Evolutionary conservation across 1,139 yeast genomes (phyloP), one percentile per base, ranked within the genome.

Genomic region (Yamadazyma aaseri): DNA sequence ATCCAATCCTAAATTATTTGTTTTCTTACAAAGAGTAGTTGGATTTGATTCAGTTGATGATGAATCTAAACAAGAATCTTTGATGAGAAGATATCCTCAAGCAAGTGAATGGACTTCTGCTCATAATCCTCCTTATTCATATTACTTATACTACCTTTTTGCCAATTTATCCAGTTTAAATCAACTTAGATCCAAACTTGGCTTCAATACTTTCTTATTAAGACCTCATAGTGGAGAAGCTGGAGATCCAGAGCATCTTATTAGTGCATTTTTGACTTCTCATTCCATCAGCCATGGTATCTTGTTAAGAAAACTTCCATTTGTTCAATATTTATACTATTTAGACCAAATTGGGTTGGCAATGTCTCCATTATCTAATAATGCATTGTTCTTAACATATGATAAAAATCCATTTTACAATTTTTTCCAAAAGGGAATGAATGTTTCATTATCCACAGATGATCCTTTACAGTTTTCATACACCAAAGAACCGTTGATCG

Each of bases 211-310:
- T 0, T 82, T 94, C 60, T 95, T 87, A 13, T 68, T 94, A 49
- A 77, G 98, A 51, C 99, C 99, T 2, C 99, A 94, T 58, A 86
- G 96, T 50, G 99, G 99, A 45, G 99, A 94, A 61, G 99, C 98
- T 5, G 99, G 99, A 35, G 97, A 94, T 52, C 97, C 98, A 1
- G 97, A 90, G 51, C 98, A 94, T 63, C 72, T 94, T 55, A 87
- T 90, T 28, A 76, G 92, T 36, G 94, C 98, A 1, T 94, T 85
- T 53, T 64, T 94, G 51, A 79, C 95, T 0, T 81, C 97, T 1
- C 95, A 92, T 53, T 86, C 95, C 34, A 94, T 92, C 42, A 86
- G 95, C 28, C 99, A 94, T 55, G 99, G 99, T 39, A 94, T 94
- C 41, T 62, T 90, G 40, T 70, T 94, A 50, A 78, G 98, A 60